phyloP scores from a whole-genome alignment of 257 asterid species.

The Solanum bulbocastanum region DNA sequence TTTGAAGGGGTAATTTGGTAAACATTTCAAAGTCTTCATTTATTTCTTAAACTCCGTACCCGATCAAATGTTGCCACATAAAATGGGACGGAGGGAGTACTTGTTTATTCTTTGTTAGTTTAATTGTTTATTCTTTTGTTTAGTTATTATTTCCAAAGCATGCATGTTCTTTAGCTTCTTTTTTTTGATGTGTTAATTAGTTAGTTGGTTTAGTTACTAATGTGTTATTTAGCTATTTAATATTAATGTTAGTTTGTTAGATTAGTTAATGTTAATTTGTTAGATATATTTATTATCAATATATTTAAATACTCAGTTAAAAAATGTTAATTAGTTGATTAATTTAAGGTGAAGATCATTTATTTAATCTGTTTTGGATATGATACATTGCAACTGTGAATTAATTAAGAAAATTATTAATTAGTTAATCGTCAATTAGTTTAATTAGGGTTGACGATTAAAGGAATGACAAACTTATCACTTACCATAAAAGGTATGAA shows the following conservation, averaged over 20 bases:
- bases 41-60: too few species aligned
- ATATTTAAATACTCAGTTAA: background rate
- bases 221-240: background rate
- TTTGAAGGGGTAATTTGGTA: too few species aligned
- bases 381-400: background rate
- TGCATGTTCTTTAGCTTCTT: background rate
- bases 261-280: background rate
- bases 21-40: too few species aligned
- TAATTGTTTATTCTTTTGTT: background rate
- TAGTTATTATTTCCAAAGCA: background rate
- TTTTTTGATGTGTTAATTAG: background rate
- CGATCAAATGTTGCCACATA: too few species aligned
- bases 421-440: background rate
- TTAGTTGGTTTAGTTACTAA: background rate
- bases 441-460: background rate
- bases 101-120: background rate
- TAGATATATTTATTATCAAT: background rate
- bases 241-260: background rate
- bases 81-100: too few species aligned
- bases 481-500: background rate
- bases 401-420: background rate
- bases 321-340: background rate
- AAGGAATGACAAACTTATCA: background rate
- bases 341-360: background rate
- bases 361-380: background rate